Percentiles rank a stretch among this genome's conserved stretches.
Conservation (phyloP, 2,329 filamentous ascomycete species). For the Fusarium agapanthi region DNA sequence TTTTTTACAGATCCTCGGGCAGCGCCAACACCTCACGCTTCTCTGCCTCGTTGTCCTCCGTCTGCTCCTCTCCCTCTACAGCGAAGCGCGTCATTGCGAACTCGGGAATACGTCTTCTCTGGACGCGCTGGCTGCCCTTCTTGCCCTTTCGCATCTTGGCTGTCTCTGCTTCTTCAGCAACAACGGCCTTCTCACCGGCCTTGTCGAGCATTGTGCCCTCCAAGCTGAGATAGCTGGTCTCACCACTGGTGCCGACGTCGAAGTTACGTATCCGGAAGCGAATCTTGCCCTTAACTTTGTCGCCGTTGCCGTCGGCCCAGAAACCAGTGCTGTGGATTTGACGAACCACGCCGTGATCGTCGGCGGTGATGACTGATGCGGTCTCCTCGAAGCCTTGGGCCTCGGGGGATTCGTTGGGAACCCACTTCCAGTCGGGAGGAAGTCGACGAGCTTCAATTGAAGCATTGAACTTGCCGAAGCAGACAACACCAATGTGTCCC, state of each 20-base stretch:
- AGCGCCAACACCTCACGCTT: constrained; percentile 38
- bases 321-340: constrained; percentile 70
- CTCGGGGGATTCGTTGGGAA: constrained; percentile 61
- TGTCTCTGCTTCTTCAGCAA: constrained; percentile 55
- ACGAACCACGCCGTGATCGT: constrained; percentile 62
- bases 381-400: constrained; percentile 54
- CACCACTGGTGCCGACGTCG: constrained; percentile 78
- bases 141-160: constrained; percentile 48
- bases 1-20: constrained; percentile 38
- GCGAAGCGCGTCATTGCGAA: constrained; percentile 67
- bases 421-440: constrained; percentile 83
- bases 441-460: constrained; percentile 81
- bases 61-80: constrained; percentile 54
- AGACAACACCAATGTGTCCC: constrained; percentile 87
- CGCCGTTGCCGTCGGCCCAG: constrained; percentile 77
- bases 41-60: constrained; percentile 32
- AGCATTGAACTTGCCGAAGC: constrained; percentile 92
- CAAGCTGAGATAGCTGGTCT: constrained; percentile 83
- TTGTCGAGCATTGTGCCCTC: constrained; percentile 85
- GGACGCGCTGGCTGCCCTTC: constrained; percentile 42
- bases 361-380: constrained; percentile 51
- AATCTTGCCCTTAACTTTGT: constrained; percentile 74
- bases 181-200: constrained; percentile 69
- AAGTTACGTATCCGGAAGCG: constrained; percentile 85
- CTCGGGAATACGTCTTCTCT: constrained; percentile 56